Evolutionary conservation across 2,329 filamentous ascomycete species (phyloP).

Genomic region (Paraconiothyrium brasiliense): DNA sequence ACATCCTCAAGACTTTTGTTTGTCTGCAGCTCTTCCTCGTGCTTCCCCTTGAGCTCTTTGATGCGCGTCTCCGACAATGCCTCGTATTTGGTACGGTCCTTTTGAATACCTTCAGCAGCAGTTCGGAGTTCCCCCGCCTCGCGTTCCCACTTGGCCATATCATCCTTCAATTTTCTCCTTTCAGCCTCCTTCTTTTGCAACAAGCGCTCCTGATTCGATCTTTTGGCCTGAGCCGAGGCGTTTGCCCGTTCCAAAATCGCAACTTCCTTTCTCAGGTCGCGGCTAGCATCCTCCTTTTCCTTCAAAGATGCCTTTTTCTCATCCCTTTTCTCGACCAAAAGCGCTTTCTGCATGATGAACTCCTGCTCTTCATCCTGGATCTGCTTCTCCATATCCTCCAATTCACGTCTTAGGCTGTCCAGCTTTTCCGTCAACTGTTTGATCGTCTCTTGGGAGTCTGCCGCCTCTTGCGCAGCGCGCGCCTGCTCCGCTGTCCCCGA

Average conservation of each 20-base stretch:
- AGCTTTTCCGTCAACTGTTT: slow-evolving; percentile 83
- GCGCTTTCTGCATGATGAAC: slow-evolving; percentile 54
- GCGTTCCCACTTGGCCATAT: slow-evolving; percentile 73
- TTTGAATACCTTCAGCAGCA: slow-evolving; percentile 60
- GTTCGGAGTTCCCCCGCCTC: slow-evolving; percentile 66
- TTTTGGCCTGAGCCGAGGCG: slow-evolving; percentile 80
- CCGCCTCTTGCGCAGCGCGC: slow-evolving; percentile 46
- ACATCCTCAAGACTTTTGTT: slow-evolving; percentile 75
- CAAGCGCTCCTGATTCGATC: slow-evolving; percentile 77
- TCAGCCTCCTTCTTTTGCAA: slow-evolving; percentile 75
- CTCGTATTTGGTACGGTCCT: slow-evolving; percentile 50
- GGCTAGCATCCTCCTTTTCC: slow-evolving; percentile 90
- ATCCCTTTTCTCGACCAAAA: slow-evolving; percentile 78
- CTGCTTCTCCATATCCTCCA: slow-evolving; percentile 78
- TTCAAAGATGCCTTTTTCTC: slow-evolving; percentile 79
- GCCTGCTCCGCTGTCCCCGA: slow-evolving; percentile 56
- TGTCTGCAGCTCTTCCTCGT: slow-evolving; percentile 53
- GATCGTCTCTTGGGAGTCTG: slow-evolving; percentile 58
- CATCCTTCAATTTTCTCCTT: slow-evolving; percentile 74
- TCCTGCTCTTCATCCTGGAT: slow-evolving; percentile 69
- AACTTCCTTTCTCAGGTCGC: slow-evolving; percentile 82
- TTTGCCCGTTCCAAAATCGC: slow-evolving; percentile 83
- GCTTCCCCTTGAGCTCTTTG: slow-evolving; percentile 51
- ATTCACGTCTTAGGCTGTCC: slow-evolving; percentile 81
- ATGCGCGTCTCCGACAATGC: slow-evolving; percentile 51